Evolutionary conservation across 1,139 yeast genomes (phyloP).

Genomic region (Meyerozyma athensensis): DNA sequence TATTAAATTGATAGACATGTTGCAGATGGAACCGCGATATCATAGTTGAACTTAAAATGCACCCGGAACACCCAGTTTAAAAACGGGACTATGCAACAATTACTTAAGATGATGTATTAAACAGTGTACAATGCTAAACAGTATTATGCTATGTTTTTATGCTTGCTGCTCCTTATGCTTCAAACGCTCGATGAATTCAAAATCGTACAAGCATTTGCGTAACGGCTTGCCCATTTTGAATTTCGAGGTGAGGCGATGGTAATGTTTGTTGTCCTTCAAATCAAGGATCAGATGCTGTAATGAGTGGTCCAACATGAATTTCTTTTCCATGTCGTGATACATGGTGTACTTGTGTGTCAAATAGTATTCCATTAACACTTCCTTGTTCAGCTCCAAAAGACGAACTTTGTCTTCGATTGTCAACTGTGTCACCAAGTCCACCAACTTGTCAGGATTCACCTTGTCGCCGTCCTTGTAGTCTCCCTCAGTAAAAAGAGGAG

Average conservation of each 20-base stretch:
- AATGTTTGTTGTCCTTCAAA: conserved; percentile 15
- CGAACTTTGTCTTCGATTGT: conserved; percentile 8
- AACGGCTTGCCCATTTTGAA: conserved; percentile 27
- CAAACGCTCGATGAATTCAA: conserved; percentile 21
- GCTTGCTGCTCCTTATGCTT: conserved; percentile 8
- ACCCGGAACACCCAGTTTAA: too few relatives aligned
- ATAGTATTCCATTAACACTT: conserved; percentile 11
- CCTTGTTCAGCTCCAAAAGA: conserved; percentile 9
- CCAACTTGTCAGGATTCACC: conserved; percentile 12
- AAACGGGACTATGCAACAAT: too few relatives aligned
- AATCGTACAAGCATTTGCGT: conserved; percentile 27
- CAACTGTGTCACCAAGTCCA: conserved; percentile 14
- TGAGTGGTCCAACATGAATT: conserved; percentile 19
- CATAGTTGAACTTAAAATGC: too few relatives aligned
- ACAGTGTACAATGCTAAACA: background rate
- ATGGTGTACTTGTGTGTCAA: conserved; percentile 11
- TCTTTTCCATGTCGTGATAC: conserved; percentile 13
- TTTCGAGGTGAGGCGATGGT: conserved; percentile 20
- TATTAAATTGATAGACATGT: too few relatives aligned
- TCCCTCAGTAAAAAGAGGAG: conserved; percentile 11
- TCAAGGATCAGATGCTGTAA: conserved; percentile 17
- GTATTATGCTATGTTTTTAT: background rate
- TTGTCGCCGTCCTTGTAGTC: conserved; percentile 12
- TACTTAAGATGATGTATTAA: too few relatives aligned
- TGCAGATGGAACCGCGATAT: too few relatives aligned